A percentile compares a stretch with the other conserved stretches of the same genome.
Evolutionary conservation across 495 filamentous ascomycete species (phyloP).

Genomic region (Rusavskia elegans): DNA sequence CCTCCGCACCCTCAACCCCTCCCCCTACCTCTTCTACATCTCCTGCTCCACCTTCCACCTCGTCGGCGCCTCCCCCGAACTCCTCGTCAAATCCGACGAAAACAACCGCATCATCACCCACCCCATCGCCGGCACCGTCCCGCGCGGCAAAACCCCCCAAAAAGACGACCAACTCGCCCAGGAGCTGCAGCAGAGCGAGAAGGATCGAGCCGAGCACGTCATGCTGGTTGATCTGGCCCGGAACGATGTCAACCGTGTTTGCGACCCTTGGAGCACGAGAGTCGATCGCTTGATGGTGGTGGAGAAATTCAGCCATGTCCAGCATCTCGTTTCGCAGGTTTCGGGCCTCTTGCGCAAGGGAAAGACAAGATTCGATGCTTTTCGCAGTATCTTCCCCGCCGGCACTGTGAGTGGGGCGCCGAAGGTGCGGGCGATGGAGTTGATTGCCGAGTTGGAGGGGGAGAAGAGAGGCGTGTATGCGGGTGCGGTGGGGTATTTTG

Average conservation of each 20-base stretch:
- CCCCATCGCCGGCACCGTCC: slow-evolving; percentile 90
- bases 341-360: slow-evolving; percentile 67
- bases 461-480: slow-evolving; percentile 95
- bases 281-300: slow-evolving; percentile 93
- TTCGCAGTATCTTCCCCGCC: slow-evolving; percentile 89
- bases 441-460: slow-evolving; percentile 83
- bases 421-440: slow-evolving; percentile 91
- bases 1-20: slow-evolving; percentile 87
- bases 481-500: slow-evolving; percentile 91
- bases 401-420: slow-evolving; percentile 89
- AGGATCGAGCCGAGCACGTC: slow-evolving; percentile 94
- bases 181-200: slow-evolving; percentile 62
- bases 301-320: slow-evolving; percentile 89
- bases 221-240: slow-evolving; percentile 97
- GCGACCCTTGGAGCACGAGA: slow-evolving; percentile 72
- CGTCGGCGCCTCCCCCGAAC: slow-evolving; percentile 83
- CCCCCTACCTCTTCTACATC: slow-evolving; percentile 93
- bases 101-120: slow-evolving; percentile 83
- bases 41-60: slow-evolving; percentile 81
- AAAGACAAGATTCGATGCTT: slow-evolving; percentile 88
- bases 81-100: slow-evolving; percentile 54
- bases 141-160: slow-evolving; percentile 60
- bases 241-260: slow-evolving; percentile 93
- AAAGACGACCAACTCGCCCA: slow-evolving; percentile 69
- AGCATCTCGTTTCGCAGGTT: slow-evolving; percentile 91